Percentiles rank a stretch among this genome's conserved stretches.
Evolutionary conservation across 768 basidiomycete genomes (phyloP).

Genomic region (Pleurotus djamor): DNA sequence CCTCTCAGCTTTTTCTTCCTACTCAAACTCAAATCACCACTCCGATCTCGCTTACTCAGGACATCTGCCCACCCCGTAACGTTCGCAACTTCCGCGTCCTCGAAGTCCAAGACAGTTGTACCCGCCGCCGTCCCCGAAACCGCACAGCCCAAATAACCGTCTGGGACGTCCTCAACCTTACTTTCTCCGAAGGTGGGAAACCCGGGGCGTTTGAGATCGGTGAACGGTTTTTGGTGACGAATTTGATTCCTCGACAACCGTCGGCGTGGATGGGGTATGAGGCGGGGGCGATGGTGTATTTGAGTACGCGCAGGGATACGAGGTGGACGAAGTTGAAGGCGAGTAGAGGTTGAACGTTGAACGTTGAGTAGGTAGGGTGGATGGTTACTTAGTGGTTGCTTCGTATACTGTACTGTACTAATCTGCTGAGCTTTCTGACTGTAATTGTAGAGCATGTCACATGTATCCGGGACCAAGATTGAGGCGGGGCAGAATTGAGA

Average conservation of each 20-base stretch:
- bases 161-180: constrained; percentile 69
- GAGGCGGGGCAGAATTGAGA: neutral
- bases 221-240: constrained; percentile 73
- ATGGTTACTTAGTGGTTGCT: neutral
- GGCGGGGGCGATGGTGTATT: constrained; percentile 63
- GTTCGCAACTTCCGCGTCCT: constrained; percentile 78
- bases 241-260: constrained; percentile 64
- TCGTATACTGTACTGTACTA: no score
- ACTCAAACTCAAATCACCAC: neutral
- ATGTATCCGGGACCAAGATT: neutral
- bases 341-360: neutral
- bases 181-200: constrained; percentile 45
- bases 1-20: neutral
- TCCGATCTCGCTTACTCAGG: constrained; percentile 28
- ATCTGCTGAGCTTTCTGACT: no score
- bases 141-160: constrained; percentile 78
- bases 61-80: constrained; percentile 67
- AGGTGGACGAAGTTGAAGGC: constrained; percentile 49
- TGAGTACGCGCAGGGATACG: constrained; percentile 66
- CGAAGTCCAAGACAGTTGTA: constrained; percentile 61
- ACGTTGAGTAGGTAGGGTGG: neutral
- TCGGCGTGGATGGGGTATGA: constrained; percentile 71
- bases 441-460: no score
- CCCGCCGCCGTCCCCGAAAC: constrained; percentile 44
- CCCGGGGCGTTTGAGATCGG: constrained; percentile 56